A percentile compares a stretch with the other conserved stretches of the same genome.
Evolutionary conservation across 306 rosid genomes (phyloP).

Genomic region (Malus asiatica): DNA sequence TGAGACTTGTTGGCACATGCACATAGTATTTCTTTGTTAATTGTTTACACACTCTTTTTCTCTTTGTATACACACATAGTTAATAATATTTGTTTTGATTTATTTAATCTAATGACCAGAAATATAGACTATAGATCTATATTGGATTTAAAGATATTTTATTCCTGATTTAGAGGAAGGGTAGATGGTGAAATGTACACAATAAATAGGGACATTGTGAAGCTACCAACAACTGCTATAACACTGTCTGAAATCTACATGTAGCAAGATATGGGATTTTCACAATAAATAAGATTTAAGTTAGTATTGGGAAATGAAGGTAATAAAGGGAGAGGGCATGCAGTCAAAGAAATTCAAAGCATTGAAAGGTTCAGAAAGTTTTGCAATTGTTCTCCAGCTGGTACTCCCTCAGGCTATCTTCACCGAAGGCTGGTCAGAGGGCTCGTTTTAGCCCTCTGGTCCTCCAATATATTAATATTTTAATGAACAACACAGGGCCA

Average conservation of each 20-base stretch:
- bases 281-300: slow-evolving; percentile 14
- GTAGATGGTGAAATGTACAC: not conserved
- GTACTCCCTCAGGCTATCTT: not conserved
- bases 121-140: too few species aligned
- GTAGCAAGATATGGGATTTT: slow-evolving; percentile 27
- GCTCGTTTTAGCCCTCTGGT: too few species aligned
- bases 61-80: too few species aligned
- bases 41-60: too few species aligned
- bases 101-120: too few species aligned
- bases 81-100: too few species aligned
- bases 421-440: too few species aligned
- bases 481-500: too few species aligned
- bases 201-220: not conserved
- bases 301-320: slow-evolving; percentile 28
- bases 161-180: not conserved
- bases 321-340: slow-evolving; percentile 29
- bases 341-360: slow-evolving; percentile 5
- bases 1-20: too few species aligned
- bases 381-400: not conserved
- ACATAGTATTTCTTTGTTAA: too few species aligned
- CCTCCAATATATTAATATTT: too few species aligned
- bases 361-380: slow-evolving; percentile 4
- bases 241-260: slow-evolving; percentile 5
- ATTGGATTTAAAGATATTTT: too few species aligned
- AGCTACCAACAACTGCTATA: not conserved